Evolutionary conservation across 2,329 filamentous ascomycete genomes (phyloP), one percentile per base, ranked within the genome.

Genomic region (Talaromyces islandicus): DNA sequence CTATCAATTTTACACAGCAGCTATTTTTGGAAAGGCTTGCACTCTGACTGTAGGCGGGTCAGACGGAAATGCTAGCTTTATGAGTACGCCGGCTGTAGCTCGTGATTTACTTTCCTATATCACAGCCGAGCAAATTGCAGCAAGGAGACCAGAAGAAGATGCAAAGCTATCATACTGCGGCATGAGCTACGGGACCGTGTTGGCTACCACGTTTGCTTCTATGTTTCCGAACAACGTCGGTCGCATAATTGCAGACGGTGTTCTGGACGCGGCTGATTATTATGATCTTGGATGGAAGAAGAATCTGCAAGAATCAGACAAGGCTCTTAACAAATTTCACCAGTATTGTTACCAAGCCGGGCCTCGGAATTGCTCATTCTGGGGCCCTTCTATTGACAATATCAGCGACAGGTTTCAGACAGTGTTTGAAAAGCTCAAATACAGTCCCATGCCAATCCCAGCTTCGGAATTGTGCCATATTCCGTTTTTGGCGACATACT

Each of bases 91-190:
- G 2, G 68, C 70, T 7, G 68, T 67, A 0, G 70, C 70, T 19
- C 58, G 63, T 21, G 71, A 74, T 51, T 64, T 74, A 62, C 64
- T 73, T 1, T 62, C 65, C 19, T 74, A 68, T 51, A 64, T 65
- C 21, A 59, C 71, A 19, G 68, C 68, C 6, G 62, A 68, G 50
- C 58, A 61, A 25, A 32, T 35, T 11, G 29, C 55, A 12, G 52
- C 58, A 5, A 54, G 54, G 11, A 60, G 59, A 29, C 21, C 51
- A 17, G 56, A 56, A 4, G 25, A 57, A 1, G 58, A 64, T 2
- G 66, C 67, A 7, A 55, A 24, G 19, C 53, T 55, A 25, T 38
- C 53, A 27, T 55, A 43, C 10, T 27, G 19, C 32, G 53, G 53
- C n/a, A 32, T 55, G 24, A 41, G 30, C 53, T 55, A 55, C n/a